A percentile compares a stretch with the other conserved stretches of the same genome.
Conservation (phyloP, 2,329 filamentous ascomycete species). For the Nothophoma quercina region DNA sequence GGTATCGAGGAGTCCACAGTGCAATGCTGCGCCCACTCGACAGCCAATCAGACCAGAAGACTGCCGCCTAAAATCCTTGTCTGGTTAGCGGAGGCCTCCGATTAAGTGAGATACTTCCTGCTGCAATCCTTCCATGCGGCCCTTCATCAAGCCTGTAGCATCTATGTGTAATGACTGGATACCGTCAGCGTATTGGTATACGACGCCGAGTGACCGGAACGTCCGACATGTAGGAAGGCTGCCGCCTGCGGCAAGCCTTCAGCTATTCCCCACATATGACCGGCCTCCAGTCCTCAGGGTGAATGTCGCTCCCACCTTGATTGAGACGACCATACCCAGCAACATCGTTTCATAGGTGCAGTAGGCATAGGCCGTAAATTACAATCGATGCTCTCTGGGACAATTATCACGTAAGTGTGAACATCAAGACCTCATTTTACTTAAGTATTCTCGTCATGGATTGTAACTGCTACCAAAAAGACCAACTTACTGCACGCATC, state of each 20-base stretch:
- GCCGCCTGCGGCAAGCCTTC: too few relatives aligned
- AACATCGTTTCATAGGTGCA: too few relatives aligned
- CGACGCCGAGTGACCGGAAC: background rate
- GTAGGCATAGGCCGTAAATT: too few relatives aligned
- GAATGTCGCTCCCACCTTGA: background rate
- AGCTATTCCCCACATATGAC: slow-evolving; percentile 7
- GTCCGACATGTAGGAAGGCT: background rate
- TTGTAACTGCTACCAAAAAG: too few relatives aligned
- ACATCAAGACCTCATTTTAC: too few relatives aligned
- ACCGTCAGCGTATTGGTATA: slow-evolving; percentile 6
- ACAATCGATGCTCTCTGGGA: too few relatives aligned
- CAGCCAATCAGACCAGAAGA: slow-evolving; percentile 4
- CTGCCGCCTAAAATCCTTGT: slow-evolving; percentile 4
- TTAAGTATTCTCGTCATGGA: too few relatives aligned
- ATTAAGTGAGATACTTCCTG: too few relatives aligned
- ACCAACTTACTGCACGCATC: too few relatives aligned
- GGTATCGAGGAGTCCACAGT: slow-evolving; percentile 12
- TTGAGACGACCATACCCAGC: too few relatives aligned
- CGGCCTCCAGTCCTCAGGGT: slow-evolving; percentile 7
- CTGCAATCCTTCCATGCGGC: slow-evolving; percentile 7
- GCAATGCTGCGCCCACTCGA: slow-evolving; percentile 11
- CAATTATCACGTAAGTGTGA: too few relatives aligned
- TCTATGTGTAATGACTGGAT: slow-evolving; percentile 3
- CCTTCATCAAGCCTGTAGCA: background rate
- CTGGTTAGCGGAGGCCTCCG: slow-evolving; percentile 7